Conservation (phyloP, 139 green algal genomes). For the Dunaliella primolecta region DNA sequence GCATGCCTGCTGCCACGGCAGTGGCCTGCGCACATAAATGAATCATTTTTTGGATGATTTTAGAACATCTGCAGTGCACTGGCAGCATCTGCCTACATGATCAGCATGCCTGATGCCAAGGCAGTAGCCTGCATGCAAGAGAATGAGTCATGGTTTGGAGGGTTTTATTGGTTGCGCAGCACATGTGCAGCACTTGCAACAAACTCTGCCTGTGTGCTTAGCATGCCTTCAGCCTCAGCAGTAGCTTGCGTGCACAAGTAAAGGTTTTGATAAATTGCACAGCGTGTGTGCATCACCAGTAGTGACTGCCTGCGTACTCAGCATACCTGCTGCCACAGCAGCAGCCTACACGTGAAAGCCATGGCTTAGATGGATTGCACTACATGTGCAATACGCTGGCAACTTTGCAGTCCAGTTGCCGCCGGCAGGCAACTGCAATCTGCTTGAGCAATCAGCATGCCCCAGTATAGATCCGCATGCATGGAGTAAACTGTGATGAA, state of each 20-base stretch:
- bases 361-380: too few species aligned
- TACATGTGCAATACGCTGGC: too few species aligned
- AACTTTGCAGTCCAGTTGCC: too few species aligned
- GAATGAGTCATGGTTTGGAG: background rate
- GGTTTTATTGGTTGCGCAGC: background rate
- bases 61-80: background rate
- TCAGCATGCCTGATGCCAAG: constrained; percentile 24
- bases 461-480: too few species aligned
- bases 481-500: too few species aligned
- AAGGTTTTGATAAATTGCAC: background rate
- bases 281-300: background rate
- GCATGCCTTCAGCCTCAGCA: constrained; percentile 5
- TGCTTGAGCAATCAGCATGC: too few species aligned
- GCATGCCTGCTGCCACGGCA: constrained; percentile 26
- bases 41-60: background rate
- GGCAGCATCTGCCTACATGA: constrained; percentile 32
- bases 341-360: too few species aligned
- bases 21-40: background rate
- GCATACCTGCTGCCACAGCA: too few species aligned
- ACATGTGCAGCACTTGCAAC: constrained; percentile 3
- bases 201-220: constrained; percentile 26
- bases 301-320: too few species aligned
- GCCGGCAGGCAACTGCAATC: too few species aligned
- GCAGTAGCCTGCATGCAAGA: constrained; percentile 2
- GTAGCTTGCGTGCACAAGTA: background rate